Percentiles rank a stretch among this genome's conserved stretches.
These are phyloP conservation scores for Saccharomycopsis javanensis DNA, from an alignment of 805 yeast genomes.

Conservation along the genomic window DNA sequence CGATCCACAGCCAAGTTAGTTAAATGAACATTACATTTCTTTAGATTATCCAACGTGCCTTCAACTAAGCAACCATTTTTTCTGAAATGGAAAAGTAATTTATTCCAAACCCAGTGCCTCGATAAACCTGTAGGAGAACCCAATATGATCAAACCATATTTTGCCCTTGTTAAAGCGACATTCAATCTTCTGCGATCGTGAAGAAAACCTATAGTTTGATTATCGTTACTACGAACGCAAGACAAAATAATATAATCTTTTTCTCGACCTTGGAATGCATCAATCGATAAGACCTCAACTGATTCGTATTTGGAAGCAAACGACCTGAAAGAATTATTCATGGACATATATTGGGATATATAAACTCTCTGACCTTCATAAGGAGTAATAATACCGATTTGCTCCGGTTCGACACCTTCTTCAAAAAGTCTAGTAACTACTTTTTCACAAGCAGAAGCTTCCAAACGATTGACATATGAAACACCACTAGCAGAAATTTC, in stretches of 20 bases:
- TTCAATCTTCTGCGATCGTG: constrained; percentile 79
- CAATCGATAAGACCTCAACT: constrained; percentile 78
- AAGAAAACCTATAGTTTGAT: constrained; percentile 70
- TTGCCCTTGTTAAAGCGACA: constrained; percentile 85
- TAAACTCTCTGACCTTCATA: constrained; percentile 90
- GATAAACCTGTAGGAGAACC: constrained; percentile 80
- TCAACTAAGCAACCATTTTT: constrained; percentile 84
- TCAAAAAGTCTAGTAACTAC: constrained; percentile 60
- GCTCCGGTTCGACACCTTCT: constrained; percentile 69
- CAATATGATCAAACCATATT: constrained; percentile 65
- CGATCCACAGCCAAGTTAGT: background rate
- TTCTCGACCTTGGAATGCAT: constrained; percentile 72
- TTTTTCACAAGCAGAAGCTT: constrained; percentile 82
- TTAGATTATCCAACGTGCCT: constrained; percentile 75
- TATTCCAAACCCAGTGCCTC: constrained; percentile 68
- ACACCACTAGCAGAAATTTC: constrained; percentile 77
- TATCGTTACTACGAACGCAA: constrained; percentile 64
- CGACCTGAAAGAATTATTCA: constrained; percentile 46
- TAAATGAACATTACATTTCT: constrained; percentile 28
- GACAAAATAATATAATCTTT: constrained; percentile 58
- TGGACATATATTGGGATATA: constrained; percentile 64
- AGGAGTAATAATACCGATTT: constrained; percentile 90
- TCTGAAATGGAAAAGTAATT: constrained; percentile 64
- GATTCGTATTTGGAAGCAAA: constrained; percentile 46
- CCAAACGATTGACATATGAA: constrained; percentile 75